Evolutionary conservation across 2,329 filamentous ascomycete genomes (phyloP), one percentile per base, ranked within the genome.

Genomic region (Endoconidiophora laricicola): DNA sequence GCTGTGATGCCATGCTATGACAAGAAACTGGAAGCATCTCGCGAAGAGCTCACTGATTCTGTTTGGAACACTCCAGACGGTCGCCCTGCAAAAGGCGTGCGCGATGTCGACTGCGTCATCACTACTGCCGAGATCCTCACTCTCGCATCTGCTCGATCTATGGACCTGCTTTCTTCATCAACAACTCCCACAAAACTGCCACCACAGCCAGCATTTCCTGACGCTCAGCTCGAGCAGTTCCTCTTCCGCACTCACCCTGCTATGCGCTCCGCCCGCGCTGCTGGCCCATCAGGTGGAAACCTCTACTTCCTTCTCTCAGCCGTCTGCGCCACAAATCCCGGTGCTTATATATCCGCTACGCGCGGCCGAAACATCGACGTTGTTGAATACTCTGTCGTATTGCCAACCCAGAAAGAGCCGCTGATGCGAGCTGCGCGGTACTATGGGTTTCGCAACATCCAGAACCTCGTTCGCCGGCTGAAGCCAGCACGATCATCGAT

Each of bases 1-100:
- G 86, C 90, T 10, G 73, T 98, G 43, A 98, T 98, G 91, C 91
- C 91, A 18, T 98, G 91, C 64, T 96, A 98, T 63, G 91, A 98
- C 64, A 98, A 98, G 70, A 98, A 98, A 65, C 74, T 98, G 24
- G 91, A 98, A 66, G 91, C 91, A 5, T 94, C 87, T 58, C 80
- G 91, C 48, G 82, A 87, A 63, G 91, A 98, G 64, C 74, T 98
- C 38, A 96, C 88, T 1, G 83, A 90, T 60, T 67, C 74, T 5
- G 76, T 78, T 14, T 95, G 88, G 88, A 3, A 23, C 24, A 69
- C 64, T 49, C 69, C 64, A 39, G 67, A 66, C 48, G 69, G 66
- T 12, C 61, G 60, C 44, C 68, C 72, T 1, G 69, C 67, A 1
- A 65, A 68, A 45, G 76, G 77, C 1, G 74, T 91, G 23, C 76